Base-by-base conservation (phyloP, 495 filamentous ascomycete genomes). In the Podospora anserina region DNA sequence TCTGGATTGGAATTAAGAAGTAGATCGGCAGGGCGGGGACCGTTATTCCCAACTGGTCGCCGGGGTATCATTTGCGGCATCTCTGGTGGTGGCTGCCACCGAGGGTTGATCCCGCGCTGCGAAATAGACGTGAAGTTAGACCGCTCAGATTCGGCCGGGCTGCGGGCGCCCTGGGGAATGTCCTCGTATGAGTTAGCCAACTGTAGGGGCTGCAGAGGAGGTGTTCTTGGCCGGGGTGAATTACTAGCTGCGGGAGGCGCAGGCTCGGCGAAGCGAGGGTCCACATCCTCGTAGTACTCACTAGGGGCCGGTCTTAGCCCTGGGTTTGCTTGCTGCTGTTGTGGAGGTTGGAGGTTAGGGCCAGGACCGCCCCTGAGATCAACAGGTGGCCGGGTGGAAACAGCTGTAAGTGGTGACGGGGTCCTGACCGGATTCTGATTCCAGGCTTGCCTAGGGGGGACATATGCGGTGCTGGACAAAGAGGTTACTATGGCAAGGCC, bases 281-380 rank as follows among this genome's bases (percentile, higher is more conserved):
- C 93, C 20, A 95, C 90, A 76, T 97, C 95, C 85, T 99, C 95
- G 75, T 94, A 97, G 79, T 97, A 97, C 67, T 85, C 74, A 76
- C 78, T 85, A 79, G 77, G 69, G 64, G 73, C 61, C 68, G 80
- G 63, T 20, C 15, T 5, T 6, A 68, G 73, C 58, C 68, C 39
- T 49, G 39, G 39, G 39, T 49, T 49, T 49, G 39, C 2, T 49
- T 49, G 39, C 15, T 49, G 39, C 9, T 13, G 39, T 49, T 49
- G 39, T 6, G 72, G 74, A 32, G 72, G 39, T 16, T 49, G 39
- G 15, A 49, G 39, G 15, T 18, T 49, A 11, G 39, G 75, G 60
- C 75, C 72, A 62, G 72, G 75, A 69, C 71, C 75, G 64, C 68
- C 72, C 66, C 61, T 70, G 70, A 66, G 69, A 76, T 71, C 78